phyloP scores from a whole-genome alignment of 2,329 filamentous ascomycete genomes.

The Chaetomium olivaceum region DNA sequence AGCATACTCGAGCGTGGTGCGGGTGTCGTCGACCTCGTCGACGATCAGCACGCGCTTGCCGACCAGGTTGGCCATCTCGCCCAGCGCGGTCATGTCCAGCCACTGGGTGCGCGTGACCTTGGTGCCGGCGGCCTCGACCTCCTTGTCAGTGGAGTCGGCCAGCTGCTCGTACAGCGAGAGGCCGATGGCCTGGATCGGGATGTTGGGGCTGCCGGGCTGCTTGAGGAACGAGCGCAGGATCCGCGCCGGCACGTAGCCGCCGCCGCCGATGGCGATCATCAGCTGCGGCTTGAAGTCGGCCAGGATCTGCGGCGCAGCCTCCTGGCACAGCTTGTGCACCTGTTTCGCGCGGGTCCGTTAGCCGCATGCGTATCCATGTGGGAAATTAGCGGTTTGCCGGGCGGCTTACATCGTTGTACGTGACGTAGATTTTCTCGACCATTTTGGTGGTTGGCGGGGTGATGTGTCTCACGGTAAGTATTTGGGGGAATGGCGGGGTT shows the following conservation, averaged over 20 bases:
- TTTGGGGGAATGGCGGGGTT: conserved; percentile 7
- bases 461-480: background rate
- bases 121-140: conserved; percentile 78
- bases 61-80: conserved; percentile 83
- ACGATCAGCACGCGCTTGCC: conserved; percentile 92
- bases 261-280: conserved; percentile 97
- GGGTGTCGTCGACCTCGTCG: conserved; percentile 93
- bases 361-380: background rate
- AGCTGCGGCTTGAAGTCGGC: conserved; percentile 86
- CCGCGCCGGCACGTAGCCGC: conserved; percentile 93
- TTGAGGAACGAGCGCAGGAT: conserved; percentile 98
- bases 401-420: conserved; percentile 79
- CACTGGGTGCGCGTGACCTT: conserved; percentile 98
- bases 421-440: conserved; percentile 85
- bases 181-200: conserved; percentile 98
- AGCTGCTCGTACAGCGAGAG: conserved; percentile 95
- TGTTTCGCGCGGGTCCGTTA: conserved; percentile 41
- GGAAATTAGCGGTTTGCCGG: background rate
- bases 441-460: conserved; percentile 52
- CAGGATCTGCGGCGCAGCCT: conserved; percentile 78
- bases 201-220: conserved; percentile 81
- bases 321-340: conserved; percentile 97
- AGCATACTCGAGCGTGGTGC: conserved; percentile 91
- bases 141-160: conserved; percentile 44
- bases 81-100: conserved; percentile 83